These are phyloP conservation scores for Zizania palustris DNA, from an alignment of 202 grass and related monocot species.

Conservation along the genomic window DNA sequence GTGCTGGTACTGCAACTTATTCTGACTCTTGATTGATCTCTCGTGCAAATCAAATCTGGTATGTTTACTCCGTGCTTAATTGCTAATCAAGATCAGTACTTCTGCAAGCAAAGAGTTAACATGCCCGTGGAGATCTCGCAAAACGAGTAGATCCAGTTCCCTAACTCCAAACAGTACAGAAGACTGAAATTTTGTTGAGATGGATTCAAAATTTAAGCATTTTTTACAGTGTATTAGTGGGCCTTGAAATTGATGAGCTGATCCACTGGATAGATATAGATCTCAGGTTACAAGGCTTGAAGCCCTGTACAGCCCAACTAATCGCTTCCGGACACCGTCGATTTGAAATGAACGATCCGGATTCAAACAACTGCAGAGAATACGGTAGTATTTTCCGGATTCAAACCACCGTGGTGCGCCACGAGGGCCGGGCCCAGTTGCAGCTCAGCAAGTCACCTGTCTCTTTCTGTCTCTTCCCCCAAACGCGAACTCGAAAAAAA, in stretches of 20 bases:
- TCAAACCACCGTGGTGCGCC: not conserved
- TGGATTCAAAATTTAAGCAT: not conserved
- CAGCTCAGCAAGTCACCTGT: conserved; percentile 49
- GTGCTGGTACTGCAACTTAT: not conserved
- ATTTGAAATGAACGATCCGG: not conserved
- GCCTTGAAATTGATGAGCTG: not conserved
- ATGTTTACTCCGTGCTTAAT: not conserved
- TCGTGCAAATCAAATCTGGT: not conserved
- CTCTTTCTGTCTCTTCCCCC: conserved; percentile 29
- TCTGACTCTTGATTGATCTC: not conserved
- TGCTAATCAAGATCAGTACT: not conserved
- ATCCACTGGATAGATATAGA: not conserved
- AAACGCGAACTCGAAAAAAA: too few species aligned
- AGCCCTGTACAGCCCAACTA: not conserved
- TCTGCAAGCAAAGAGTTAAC: not conserved
- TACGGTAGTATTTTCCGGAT: too few species aligned
- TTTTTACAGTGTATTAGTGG: too few species aligned
- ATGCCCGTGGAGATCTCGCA: not conserved
- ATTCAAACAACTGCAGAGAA: not conserved
- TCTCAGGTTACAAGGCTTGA: not conserved
- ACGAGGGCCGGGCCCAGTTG: conserved; percentile 35
- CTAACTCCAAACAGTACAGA: not conserved
- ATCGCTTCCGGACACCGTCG: not conserved
- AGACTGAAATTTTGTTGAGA: not conserved
- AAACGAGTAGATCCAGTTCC: not conserved